Conservation (phyloP, 2,329 filamentous ascomycete species). For the Verticillium nonalfalfae region DNA sequence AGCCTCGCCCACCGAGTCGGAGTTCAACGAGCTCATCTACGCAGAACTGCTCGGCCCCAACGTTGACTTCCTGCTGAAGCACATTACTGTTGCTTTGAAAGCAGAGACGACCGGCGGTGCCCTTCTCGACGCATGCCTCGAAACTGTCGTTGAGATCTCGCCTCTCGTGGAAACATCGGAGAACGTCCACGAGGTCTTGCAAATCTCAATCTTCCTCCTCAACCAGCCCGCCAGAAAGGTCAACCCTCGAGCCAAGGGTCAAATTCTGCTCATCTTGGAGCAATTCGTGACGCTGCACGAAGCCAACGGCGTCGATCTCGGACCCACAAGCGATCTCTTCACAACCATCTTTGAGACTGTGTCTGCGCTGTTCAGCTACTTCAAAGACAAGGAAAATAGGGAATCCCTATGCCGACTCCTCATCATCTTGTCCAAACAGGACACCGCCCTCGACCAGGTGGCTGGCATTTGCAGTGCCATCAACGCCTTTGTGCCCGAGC, state of each 20-base stretch:
- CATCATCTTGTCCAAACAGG: slow-evolving; percentile 59
- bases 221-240: slow-evolving; percentile 80
- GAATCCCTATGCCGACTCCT: slow-evolving; percentile 69
- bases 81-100: slow-evolving; percentile 62
- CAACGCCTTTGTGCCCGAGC: slow-evolving; percentile 68
- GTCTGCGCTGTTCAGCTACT: slow-evolving; percentile 81
- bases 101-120: slow-evolving; percentile 58
- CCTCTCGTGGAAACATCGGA: slow-evolving; percentile 60
- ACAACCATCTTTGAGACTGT: slow-evolving; percentile 66
- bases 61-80: slow-evolving; percentile 55
- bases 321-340: slow-evolving; percentile 33
- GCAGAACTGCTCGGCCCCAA: slow-evolving; percentile 50
- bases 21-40: slow-evolving; percentile 49
- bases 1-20: slow-evolving; percentile 46
- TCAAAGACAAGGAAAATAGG: slow-evolving; percentile 75
- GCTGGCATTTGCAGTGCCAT: slow-evolving; percentile 69
- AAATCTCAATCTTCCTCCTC: slow-evolving; percentile 74
- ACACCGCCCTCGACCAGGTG: slow-evolving; percentile 53
- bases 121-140: slow-evolving; percentile 71
- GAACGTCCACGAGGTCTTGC: slow-evolving; percentile 71
- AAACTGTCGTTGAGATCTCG: slow-evolving; percentile 70
- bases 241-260: slow-evolving; percentile 74
- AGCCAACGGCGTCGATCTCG: slow-evolving; percentile 30
- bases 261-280: slow-evolving; percentile 72
- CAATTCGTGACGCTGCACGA: slow-evolving; percentile 67